Evolutionary conservation across 2,329 filamentous ascomycete genomes (phyloP).

Genomic region (Monilinia polystroma): DNA sequence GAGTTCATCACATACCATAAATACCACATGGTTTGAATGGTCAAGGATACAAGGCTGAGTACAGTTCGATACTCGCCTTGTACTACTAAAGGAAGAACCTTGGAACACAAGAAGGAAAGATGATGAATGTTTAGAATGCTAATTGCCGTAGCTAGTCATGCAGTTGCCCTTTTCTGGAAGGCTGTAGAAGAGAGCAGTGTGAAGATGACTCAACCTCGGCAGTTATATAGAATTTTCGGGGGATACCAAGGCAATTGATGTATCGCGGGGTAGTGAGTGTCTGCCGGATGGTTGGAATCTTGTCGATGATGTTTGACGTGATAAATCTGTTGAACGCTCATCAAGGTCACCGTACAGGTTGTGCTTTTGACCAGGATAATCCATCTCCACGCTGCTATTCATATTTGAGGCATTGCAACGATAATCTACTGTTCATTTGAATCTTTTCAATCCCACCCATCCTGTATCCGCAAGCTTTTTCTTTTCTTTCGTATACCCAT

Average conservation of each 20-base stretch:
- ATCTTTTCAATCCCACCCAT: too few relatives aligned
- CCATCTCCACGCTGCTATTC: background rate
- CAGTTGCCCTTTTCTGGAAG: slow-evolving; percentile 4
- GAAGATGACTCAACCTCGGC: background rate
- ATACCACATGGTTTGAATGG: background rate
- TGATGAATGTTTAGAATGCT: background rate
- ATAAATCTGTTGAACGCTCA: background rate
- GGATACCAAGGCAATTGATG: background rate
- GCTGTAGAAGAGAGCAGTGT: background rate
- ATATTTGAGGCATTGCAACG: background rate
- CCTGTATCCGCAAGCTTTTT: too few relatives aligned
- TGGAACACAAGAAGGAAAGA: slow-evolving; percentile 4
- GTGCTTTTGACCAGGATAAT: background rate
- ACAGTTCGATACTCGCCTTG: background rate
- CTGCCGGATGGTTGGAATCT: background rate
- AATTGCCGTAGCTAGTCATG: slow-evolving; percentile 9
- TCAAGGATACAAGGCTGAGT: background rate
- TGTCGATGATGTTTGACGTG: background rate
- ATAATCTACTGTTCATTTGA: background rate
- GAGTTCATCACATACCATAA: background rate
- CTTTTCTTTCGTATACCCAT: too few relatives aligned
- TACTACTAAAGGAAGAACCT: background rate
- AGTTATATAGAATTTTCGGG: background rate
- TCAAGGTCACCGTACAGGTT: slow-evolving; percentile 6
- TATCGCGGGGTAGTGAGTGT: background rate